Evolutionary conservation across 2,329 filamentous ascomycete species (phyloP).

Genomic region (Alternaria sp.): DNA sequence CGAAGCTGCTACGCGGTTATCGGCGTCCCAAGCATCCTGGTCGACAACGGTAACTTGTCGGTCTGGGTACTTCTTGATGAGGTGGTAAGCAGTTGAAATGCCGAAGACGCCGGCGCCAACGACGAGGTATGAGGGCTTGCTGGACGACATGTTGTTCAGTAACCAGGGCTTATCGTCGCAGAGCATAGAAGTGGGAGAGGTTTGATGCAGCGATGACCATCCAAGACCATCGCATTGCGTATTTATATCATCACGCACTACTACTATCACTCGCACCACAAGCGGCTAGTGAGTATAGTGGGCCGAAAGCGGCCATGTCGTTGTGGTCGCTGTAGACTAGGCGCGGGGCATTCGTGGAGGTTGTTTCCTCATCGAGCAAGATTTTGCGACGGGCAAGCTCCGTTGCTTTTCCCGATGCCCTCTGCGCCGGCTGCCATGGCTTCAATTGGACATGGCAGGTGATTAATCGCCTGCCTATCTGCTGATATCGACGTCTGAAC

Average conservation of each 20-base stretch:
- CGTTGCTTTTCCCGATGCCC: constrained; percentile 21
- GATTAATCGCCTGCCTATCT: constrained; percentile 16
- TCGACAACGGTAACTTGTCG: constrained; percentile 52
- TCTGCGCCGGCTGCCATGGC: constrained; percentile 33
- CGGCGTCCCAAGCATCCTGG: constrained; percentile 39
- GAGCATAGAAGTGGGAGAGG: constrained; percentile 14
- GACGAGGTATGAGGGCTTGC: constrained; percentile 42
- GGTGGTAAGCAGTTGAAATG: constrained; percentile 49
- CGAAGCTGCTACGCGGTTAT: constrained; percentile 62
- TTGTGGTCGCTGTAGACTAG: constrained; percentile 23
- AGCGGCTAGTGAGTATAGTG: constrained; percentile 16
- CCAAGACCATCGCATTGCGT: constrained; percentile 4
- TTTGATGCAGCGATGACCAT: constrained; percentile 15
- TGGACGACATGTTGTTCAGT: constrained; percentile 34
- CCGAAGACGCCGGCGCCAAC: constrained; percentile 49
- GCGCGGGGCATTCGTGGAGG: constrained; percentile 36
- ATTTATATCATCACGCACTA: constrained; percentile 26
- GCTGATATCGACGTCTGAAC: constrained; percentile 18
- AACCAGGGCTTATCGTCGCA: constrained; percentile 23
- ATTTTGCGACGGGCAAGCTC: constrained; percentile 30
- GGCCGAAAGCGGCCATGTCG: constrained; percentile 29
- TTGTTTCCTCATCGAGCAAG: constrained; percentile 38
- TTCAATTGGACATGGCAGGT: constrained; percentile 28
- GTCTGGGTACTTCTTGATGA: constrained; percentile 50
- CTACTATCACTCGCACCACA: constrained; percentile 10